Conservation (phyloP, 345 rosid species). For the Aquilaria sinensis region DNA sequence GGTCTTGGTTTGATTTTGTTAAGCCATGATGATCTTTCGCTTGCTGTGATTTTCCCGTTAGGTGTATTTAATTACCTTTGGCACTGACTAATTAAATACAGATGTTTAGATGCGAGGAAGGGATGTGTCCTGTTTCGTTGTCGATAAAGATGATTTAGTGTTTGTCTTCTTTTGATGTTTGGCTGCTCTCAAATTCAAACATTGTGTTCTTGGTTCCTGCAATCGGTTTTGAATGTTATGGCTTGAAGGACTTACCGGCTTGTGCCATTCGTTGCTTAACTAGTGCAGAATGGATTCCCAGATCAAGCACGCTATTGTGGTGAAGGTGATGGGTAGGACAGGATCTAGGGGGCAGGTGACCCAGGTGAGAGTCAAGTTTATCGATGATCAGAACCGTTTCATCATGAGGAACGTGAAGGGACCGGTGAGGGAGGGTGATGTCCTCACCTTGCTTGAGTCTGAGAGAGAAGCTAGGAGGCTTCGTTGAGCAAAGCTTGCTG, state of each 20-base stretch:
- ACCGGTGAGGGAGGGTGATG: conserved; percentile 78
- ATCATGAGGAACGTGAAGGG: conserved; percentile 92
- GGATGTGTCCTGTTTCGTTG: not conserved
- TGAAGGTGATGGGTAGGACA: conserved; percentile 85
- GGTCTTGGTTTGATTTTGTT: too few relatives aligned
- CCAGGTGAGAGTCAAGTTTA: conserved; percentile 77
- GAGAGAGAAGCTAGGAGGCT: conserved; percentile 91
- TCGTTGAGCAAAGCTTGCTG: conserved; percentile 28
- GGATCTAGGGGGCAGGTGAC: conserved; percentile 93
- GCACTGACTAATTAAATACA: too few relatives aligned
- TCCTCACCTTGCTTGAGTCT: conserved; percentile 75
- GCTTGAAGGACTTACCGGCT: too few relatives aligned
- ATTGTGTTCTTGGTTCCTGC: too few relatives aligned
- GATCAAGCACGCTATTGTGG: conserved; percentile 77
- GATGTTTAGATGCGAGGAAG: too few relatives aligned
- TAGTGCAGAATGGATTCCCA: conserved; percentile 60
- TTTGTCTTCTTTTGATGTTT: not conserved
- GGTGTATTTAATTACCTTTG: not conserved
- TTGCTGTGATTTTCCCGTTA: too few relatives aligned
- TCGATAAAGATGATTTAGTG: not conserved
- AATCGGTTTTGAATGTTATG: too few relatives aligned
- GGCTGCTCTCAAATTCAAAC: too few relatives aligned
- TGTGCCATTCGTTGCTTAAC: not conserved
- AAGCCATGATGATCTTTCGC: too few relatives aligned
- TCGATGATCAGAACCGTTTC: conserved; percentile 53